phyloP scores from a whole-genome alignment of 306 rosid genomes.

The Lagenaria siceraria region DNA sequence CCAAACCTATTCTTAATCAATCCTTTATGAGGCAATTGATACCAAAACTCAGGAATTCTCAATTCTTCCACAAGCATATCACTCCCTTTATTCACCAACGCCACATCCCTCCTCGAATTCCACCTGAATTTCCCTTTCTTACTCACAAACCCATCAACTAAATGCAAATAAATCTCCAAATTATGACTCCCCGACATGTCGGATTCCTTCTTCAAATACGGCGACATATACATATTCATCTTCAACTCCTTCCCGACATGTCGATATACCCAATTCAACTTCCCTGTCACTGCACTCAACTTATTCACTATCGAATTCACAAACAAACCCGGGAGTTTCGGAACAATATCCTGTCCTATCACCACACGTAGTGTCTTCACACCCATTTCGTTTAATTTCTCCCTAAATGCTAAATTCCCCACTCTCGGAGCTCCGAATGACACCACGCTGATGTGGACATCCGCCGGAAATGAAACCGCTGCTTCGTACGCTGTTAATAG shows the following conservation, averaged over 20 bases:
- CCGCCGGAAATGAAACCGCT: constrained; percentile 13
- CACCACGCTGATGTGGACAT: constrained; percentile 32
- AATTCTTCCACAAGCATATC: constrained; percentile 52
- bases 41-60: constrained; percentile 51
- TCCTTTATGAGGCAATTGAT: constrained; percentile 50
- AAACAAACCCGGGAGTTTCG: constrained; percentile 39
- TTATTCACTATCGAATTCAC: constrained; percentile 32
- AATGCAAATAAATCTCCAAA: constrained; percentile 58
- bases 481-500: constrained; percentile 47
- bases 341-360: constrained; percentile 47
- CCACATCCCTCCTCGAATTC: constrained; percentile 39
- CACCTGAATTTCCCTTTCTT: background rate
- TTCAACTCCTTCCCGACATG: constrained; percentile 43
- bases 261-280: constrained; percentile 43
- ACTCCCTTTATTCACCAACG: constrained; percentile 55
- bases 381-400: constrained; percentile 34
- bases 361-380: constrained; percentile 33
- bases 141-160: constrained; percentile 43
- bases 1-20: constrained; percentile 46
- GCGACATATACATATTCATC: constrained; percentile 38
- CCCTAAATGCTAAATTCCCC: constrained; percentile 47
- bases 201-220: constrained; percentile 33
- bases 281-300: constrained; percentile 27
- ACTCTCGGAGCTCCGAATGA: constrained; percentile 72
- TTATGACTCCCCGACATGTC: constrained; percentile 42